Evolutionary conservation across 2,329 filamentous ascomycete genomes (phyloP), one percentile per base, ranked within the genome.

Genomic region (Gliomastix tumulicola): DNA sequence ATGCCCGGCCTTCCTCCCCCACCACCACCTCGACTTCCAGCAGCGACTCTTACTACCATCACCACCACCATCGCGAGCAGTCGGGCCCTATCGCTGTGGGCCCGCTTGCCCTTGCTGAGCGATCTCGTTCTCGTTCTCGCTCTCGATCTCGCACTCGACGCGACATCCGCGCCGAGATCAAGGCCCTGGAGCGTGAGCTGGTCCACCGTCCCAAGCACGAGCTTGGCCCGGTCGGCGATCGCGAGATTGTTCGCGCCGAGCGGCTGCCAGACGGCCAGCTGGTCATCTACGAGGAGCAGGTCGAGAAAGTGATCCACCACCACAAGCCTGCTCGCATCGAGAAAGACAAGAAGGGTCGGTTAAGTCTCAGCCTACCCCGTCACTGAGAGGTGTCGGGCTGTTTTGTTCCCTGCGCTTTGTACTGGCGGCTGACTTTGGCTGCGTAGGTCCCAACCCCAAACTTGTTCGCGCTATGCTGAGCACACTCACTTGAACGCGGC

Each of bases 321-420:
- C 63, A 63, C 52, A 72, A 66, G 55, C 75, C 75, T 37, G 68
- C 84, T 44, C 71, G 83, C 49, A 79, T 95, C 51, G 84, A 88
- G 65, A 88, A 84, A 71, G 88, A 96, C 66, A 83, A 83, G 71
- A 92, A 86, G 88, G 88, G 89, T 94, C 92, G 82, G 84, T 81
- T 92, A 79, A 78, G 81, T 70, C 80, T 89, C 67, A 85, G 84
- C 68, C 76, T 86, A 62, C 84, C 84, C 54, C 79, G 80, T 62
- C 76, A 68, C 63, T 73, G 63, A 70, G 23, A 71, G 66, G 68
- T n/a, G n/a, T n/a, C n/a, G n/a, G n/a, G n/a, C n/a, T n/a, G n/a
- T n/a, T n/a, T n/a, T n/a, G n/a, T n/a, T n/a, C n/a, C n/a, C 71
- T 36, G 22, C 35, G 36, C 38, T 42, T 32, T 38, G 45, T 45